Base-by-base conservation (phyloP, 108 stramenopile genomes). In the Asterionellopsis glacialis region DNA sequence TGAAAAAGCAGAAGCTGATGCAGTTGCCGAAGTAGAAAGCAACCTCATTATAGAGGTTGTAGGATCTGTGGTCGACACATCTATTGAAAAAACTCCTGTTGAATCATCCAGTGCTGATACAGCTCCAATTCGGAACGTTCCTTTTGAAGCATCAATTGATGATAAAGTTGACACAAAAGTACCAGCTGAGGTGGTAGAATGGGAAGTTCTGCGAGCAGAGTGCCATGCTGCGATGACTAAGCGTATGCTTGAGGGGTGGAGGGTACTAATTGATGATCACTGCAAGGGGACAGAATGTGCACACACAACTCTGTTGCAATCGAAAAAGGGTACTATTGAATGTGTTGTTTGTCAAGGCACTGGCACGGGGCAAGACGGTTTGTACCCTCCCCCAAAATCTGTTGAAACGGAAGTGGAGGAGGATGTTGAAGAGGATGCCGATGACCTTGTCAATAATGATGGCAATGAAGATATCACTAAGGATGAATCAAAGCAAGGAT, bases 321-420 rank as follows among this genome's bases (percentile, higher is more conserved):
- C 45, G 9, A 65, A 68, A 41, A 23, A 51, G 27, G 57, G 62
- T 12, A 47, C 19, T 14, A 67, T 65, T 38, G 72, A 83, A 50
- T 83, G 82, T 41, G 72, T 76, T 25, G 77, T 83, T 9, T 83
- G 82, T 48, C 72, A 72, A 47, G 82, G 82, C 18, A 63, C 52
- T 44, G 82, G 82, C 18, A 66, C 41, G 53, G 82, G 82, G 9
- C 49, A 33, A 12, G 82, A 83, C 44, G 82, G 78, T 15, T 64
- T 51, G 12, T 83, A 83, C 45, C 24, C 42, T 0, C 24, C 27
- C n/a, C 1, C 19, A 22, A 18, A 41, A 43, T 11, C 45, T 42
- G 26, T 51, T 23, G 7, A 51, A 13, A 11, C 57, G 13, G 6
- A 21, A 11, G 10, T 16, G 11, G 43, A 39, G 19, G 57, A 58